A percentile compares a stretch with the other conserved stretches of the same genome.
Evolutionary conservation across 1,284 basidiomycete genomes (phyloP).

Genomic region (Malassezia globosa): DNA sequence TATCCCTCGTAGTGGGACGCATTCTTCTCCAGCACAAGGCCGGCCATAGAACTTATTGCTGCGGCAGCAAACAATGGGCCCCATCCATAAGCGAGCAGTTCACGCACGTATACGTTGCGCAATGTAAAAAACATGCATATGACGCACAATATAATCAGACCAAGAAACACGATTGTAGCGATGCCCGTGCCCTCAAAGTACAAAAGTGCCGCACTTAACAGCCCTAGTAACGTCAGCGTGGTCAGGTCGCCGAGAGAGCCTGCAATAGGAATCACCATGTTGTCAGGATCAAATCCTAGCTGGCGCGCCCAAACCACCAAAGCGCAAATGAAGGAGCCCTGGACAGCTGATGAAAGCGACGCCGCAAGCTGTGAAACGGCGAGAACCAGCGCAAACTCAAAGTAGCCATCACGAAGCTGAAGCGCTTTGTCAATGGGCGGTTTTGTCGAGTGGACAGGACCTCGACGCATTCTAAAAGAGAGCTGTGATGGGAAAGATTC

Average conservation of each 20-base stretch:
- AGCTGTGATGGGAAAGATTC: constrained; percentile 14
- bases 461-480: constrained; percentile 16
- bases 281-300: constrained; percentile 75
- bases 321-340: constrained; percentile 85
- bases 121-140: constrained; percentile 54
- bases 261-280: constrained; percentile 86
- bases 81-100: constrained; percentile 75
- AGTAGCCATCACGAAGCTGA: constrained; percentile 47
- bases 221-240: constrained; percentile 53
- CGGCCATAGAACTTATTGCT: constrained; percentile 79
- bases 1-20: constrained; percentile 77
- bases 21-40: constrained; percentile 78
- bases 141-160: constrained; percentile 54
- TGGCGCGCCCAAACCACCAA: constrained; percentile 69
- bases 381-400: constrained; percentile 66
- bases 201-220: constrained; percentile 43
- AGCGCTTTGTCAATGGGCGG: constrained; percentile 35
- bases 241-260: constrained; percentile 84
- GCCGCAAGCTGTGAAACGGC: constrained; percentile 81
- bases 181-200: constrained; percentile 47
- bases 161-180: constrained; percentile 55
- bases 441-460: constrained; percentile 19
- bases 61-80: constrained; percentile 78
- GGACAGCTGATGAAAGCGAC: constrained; percentile 63
- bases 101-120: constrained; percentile 58